Conservation (phyloP, 371 early-diverging fungal genomes). For the Syncephalastrum monosporum region DNA sequence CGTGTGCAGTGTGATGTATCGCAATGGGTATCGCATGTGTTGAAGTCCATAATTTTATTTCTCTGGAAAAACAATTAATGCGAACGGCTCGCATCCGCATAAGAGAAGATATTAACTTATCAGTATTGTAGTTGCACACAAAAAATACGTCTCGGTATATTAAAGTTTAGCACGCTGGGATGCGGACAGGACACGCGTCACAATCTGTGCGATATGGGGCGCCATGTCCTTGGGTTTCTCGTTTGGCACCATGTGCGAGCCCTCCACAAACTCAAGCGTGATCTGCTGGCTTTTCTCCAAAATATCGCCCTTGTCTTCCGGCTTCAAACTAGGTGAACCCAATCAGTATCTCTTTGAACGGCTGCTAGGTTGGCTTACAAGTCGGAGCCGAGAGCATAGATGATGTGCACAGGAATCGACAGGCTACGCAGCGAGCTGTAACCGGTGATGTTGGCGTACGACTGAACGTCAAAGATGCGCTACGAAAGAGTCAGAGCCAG, state of each 20-base stretch:
- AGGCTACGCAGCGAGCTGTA: constrained; percentile 12
- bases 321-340: constrained; percentile 4
- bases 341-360: not conserved
- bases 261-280: constrained; percentile 25
- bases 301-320: constrained; percentile 1
- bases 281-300: constrained; percentile 8
- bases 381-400: constrained; percentile 15
- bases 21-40: too few relatives aligned
- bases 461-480: constrained; percentile 20
- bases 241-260: constrained; percentile 39
- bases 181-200: too few relatives aligned
- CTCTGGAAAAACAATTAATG: too few relatives aligned
- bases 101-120: too few relatives aligned
- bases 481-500: constrained; percentile 1
- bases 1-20: too few relatives aligned
- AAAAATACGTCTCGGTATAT: too few relatives aligned
- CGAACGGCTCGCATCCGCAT: too few relatives aligned
- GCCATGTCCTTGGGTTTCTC: constrained; percentile 23
- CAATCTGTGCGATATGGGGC: too few relatives aligned
- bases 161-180: too few relatives aligned
- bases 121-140: too few relatives aligned
- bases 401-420: constrained; percentile 16
- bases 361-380: constrained; percentile 13
- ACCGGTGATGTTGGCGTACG: constrained; percentile 13
- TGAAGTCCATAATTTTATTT: too few relatives aligned